A percentile compares a stretch with the other conserved stretches of the same genome.
Conservation (phyloP, 768 basidiomycete species). For the Termitomyces sp. region DNA sequence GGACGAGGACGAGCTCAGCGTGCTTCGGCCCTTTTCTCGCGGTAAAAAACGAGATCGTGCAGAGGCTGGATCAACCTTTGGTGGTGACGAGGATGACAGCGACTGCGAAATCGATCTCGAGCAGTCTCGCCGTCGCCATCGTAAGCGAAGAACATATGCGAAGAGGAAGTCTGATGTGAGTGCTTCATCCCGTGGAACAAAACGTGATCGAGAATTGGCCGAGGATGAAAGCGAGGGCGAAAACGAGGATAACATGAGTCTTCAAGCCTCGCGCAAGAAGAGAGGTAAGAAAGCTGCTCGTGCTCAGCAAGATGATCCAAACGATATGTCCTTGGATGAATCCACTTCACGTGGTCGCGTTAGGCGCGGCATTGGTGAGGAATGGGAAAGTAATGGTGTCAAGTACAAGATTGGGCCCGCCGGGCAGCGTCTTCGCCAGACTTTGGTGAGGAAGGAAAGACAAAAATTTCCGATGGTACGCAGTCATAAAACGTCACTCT, state of each 20-base stretch:
- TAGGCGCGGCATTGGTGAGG: conserved; percentile 56
- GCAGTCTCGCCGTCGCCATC: conserved; percentile 38
- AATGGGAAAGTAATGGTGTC: conserved; percentile 71
- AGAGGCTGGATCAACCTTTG: conserved; percentile 68
- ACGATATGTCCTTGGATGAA: conserved; percentile 46
- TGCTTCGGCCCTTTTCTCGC: conserved; percentile 31
- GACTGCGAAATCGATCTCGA: conserved; percentile 30
- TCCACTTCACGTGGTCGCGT: conserved; percentile 46
- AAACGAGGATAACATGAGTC: conserved; percentile 24
- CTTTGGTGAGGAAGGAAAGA: conserved; percentile 65
- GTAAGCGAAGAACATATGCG: conserved; percentile 52
- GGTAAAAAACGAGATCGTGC: conserved; percentile 76
- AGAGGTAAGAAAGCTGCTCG: conserved; percentile 40
- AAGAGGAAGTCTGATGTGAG: conserved; percentile 46
- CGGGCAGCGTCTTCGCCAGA: conserved; percentile 63
- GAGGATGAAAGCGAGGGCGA: conserved; percentile 38
- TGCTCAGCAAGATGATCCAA: conserved; percentile 28
- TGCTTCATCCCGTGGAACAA: conserved; percentile 44
- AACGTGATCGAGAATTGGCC: conserved; percentile 58
- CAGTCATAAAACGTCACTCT: conserved; percentile 1
- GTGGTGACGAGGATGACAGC: conserved; percentile 45
- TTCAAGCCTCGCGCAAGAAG: conserved; percentile 40
- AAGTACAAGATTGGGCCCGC: conserved; percentile 67
- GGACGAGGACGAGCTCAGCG: conserved; percentile 36
- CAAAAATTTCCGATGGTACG: conserved; percentile 72